Base-by-base conservation (phyloP, 495 filamentous ascomycete genomes). In the Penicillium paxilli region DNA sequence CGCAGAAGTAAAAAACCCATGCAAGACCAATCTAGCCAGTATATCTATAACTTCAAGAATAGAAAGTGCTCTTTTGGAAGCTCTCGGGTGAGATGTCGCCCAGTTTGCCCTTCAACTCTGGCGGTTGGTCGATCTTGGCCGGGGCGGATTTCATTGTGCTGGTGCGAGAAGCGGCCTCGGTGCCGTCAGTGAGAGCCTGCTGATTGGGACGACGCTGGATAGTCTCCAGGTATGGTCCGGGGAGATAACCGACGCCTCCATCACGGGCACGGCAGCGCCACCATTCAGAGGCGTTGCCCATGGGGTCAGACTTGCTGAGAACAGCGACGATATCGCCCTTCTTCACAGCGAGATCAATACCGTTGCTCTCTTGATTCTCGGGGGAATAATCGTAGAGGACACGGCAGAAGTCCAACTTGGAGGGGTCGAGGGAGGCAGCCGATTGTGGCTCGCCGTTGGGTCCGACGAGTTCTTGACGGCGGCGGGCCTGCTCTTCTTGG, bases 251-350 rank as follows among this genome's bases (percentile, higher is more conserved):
- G 44, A 96, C 85, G 17, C 90, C 77, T 16, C 91, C 91, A 66
- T 98, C 92, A 44, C 95, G 79, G n/a, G 92, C 89, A 51, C 94
- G 80, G 72, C 94, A 99, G 52, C 88, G 85, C 94, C 94, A 99
- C 94, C 94, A 99, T 66, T 98, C 92, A 47, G 85, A 88, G 11
- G 91, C 85, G 60, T 96, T 90, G 44, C 95, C 95, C 70, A 91
- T 81, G 1, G 94, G 93, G 66, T 99, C 94, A 9, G 83, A 86
- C 77, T 97, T 97, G 73, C 87, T 87, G 46, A 99, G 79, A 5
- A 99, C 92, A 32, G 94, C 94, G 17, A 99, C 92, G 19, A 98
- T 82, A 59, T 99, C 94, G 44, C 93, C 93, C 76, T 96, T 97
- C 76, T 88, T 92, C 23, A 96, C 95, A 19, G 87, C 85, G 8